Evolutionary conservation across 768 basidiomycete species (phyloP).

Genomic region (Sarcomyxa edulis): DNA sequence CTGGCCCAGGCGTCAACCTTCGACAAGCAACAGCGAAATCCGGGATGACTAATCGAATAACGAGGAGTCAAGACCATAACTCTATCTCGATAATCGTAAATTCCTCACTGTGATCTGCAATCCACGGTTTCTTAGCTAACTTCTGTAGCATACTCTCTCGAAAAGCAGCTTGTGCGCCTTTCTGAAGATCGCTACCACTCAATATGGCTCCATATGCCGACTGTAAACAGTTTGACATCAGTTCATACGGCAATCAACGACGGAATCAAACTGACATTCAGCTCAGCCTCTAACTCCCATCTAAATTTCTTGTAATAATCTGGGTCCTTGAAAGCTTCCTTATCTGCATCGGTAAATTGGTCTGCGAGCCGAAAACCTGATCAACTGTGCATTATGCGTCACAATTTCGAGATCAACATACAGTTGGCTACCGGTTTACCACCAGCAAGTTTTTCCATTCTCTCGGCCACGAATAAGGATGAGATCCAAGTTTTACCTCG

Average conservation of each 20-base stretch:
- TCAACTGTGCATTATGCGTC: background rate
- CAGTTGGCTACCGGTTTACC: constrained; percentile 39
- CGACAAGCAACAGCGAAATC: constrained; percentile 55
- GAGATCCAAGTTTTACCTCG: constrained; percentile 58
- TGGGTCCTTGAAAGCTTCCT: constrained; percentile 41
- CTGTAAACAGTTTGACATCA: constrained; percentile 14
- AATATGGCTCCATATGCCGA: constrained; percentile 36
- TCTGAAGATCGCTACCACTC: constrained; percentile 31
- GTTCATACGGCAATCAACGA: background rate
- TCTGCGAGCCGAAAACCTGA: constrained; percentile 22
- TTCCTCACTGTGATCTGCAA: constrained; percentile 46
- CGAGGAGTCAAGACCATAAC: constrained; percentile 1
- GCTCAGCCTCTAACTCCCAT: constrained; percentile 37
- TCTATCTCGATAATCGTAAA: background rate
- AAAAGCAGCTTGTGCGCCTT: constrained; percentile 29
- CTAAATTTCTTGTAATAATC: constrained; percentile 43
- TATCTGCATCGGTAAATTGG: constrained; percentile 46
- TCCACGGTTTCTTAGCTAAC: constrained; percentile 53
- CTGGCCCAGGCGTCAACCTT: constrained; percentile 63
- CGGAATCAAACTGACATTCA: constrained; percentile 35
- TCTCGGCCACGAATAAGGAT: constrained; percentile 34
- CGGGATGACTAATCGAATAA: constrained; percentile 52
- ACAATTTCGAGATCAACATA: constrained; percentile 13
- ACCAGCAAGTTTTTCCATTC: constrained; percentile 31
- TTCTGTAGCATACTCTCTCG: constrained; percentile 41